phyloP scores from a whole-genome alignment of 75 land plant species.

The Cupressus sempervirens region DNA sequence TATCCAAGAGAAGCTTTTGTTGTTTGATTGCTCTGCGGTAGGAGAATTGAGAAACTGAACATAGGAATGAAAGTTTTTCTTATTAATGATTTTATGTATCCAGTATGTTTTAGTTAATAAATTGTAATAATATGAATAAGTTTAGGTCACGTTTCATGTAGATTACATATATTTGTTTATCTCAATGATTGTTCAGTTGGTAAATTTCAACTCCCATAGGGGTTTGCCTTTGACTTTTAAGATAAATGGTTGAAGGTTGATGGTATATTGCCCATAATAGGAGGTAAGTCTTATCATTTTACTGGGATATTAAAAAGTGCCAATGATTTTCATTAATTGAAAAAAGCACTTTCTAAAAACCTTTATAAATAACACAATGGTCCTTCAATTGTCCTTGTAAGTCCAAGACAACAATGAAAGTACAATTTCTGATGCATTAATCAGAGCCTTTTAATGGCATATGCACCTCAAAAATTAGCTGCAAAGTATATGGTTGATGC shows the following conservation, averaged over 20 bases:
- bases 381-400: background rate
- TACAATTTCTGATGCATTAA: background rate
- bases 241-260: background rate
- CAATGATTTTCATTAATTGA: background rate
- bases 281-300: background rate
- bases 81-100: background rate
- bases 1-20: background rate
- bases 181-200: background rate
- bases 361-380: background rate
- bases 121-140: background rate
- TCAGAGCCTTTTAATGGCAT: background rate
- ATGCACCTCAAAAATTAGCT: background rate
- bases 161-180: background rate
- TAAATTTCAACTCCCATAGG: background rate
- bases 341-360: background rate
- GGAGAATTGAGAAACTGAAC: background rate
- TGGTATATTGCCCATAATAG: background rate
- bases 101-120: background rate
- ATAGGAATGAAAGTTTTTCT: background rate
- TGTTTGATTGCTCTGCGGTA: background rate
- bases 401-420: background rate
- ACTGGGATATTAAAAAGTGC: background rate
- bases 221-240: background rate
- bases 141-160: background rate
- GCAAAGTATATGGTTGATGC: too few species aligned